Evolutionary conservation across 176 grass and related monocot genomes (phyloP).

Genomic region (Eleusine coracana): DNA sequence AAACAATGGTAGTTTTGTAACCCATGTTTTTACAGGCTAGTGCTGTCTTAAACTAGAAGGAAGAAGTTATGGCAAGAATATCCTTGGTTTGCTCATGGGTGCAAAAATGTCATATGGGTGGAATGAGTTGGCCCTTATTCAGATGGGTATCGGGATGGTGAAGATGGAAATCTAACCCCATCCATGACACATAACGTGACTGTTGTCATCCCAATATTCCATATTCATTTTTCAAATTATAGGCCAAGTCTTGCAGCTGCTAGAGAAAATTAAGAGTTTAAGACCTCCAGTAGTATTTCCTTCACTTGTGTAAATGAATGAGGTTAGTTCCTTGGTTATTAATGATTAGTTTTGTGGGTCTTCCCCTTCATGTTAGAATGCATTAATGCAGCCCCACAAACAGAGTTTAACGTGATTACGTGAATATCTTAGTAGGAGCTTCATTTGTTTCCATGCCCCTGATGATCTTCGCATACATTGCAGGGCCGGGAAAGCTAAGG

Average conservation of each 20-base stretch:
- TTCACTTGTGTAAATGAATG: not conserved
- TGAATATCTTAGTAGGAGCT: not conserved
- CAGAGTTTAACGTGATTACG: not conserved
- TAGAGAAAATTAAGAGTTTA: not conserved
- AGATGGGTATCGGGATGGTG: not conserved
- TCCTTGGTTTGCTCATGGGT: not conserved
- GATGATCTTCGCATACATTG: not conserved
- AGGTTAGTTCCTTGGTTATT: not conserved
- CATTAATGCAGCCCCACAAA: not conserved
- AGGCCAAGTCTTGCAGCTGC: not conserved
- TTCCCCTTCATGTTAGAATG: not conserved
- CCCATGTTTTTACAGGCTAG: not conserved
- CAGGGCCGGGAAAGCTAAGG: not conserved
- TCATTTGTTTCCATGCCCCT: not conserved
- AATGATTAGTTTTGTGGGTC: not conserved
- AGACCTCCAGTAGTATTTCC: not conserved
- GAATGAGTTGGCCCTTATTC: too few relatives aligned
- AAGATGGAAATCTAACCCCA: not conserved
- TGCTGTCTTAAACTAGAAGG: not conserved
- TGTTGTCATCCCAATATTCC: slow-evolving; percentile 7
- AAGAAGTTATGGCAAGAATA: not conserved
- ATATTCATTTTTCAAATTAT: not conserved
- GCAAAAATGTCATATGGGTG: not conserved
- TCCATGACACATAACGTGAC: not conserved
- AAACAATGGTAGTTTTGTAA: not conserved